Base-by-base conservation (phyloP, 805 yeast species). In the Saturnispora kantuleensis region DNA sequence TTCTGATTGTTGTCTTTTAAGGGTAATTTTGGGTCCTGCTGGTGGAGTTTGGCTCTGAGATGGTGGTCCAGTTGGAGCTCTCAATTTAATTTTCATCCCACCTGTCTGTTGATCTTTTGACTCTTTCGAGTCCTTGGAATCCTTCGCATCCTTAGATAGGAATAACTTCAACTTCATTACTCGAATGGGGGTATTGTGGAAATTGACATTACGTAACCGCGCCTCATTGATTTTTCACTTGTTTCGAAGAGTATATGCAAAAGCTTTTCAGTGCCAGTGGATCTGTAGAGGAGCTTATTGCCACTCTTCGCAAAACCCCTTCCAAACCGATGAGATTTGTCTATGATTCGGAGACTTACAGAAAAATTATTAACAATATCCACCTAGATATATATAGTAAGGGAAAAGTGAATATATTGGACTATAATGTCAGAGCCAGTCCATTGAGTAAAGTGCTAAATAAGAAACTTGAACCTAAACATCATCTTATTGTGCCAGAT, bases 391-490 rank as follows among this genome's bases (percentile, higher is more conserved):
- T 32, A 5, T 30, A 47, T 31, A 48, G 50, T 55, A 52, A 63
- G 13, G 33, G 49, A 0, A 56, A 57, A n/a, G 64, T 73, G 18
- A 73, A 73, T 47, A 70, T 84, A 0, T 55, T 83, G 5, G 89
- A 83, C 50, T 65, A 77, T 10, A 77, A 77, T 50, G 67, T 83
- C 0, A 80, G 83, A 1, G 68, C 72, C 30, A 78, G 84, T 4
- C 63, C 79, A 2, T 75, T 81, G 52, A 73, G 89, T 0, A 66
- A 79, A 1, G 73, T 79, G 49, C 55, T 89, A n/a, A 70, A 84
- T 57, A 69, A 77, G 44, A 67, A 66, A 29, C 62, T 82, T 11
- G 62, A 71, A 34, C 96, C 96, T 0, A 59, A 64, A 31, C 75
- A 71, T 26, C 88, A 88, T 55, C 52, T 82, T 0, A 50, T 86